These are phyloP conservation scores for Skeletonema menzelii DNA, from an alignment of 108 stramenopile species.

Conservation along the genomic window DNA sequence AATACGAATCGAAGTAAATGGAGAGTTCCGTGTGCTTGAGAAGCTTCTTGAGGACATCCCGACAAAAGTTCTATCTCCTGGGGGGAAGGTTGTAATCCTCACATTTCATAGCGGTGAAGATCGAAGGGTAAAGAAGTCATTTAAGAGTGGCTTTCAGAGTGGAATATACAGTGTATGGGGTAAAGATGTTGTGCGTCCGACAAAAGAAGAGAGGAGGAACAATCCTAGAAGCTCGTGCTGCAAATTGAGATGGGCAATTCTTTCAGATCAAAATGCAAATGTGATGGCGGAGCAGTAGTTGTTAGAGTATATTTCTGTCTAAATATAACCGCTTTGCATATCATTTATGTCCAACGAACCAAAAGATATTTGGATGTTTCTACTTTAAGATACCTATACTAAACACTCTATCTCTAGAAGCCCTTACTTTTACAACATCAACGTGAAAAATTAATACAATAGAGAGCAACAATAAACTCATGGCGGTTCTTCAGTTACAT, in stretches of 20 bases:
- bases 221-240: constrained; percentile 12
- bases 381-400: neutral
- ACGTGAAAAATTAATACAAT: neutral
- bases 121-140: constrained; percentile 37
- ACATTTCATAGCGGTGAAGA: constrained; percentile 55
- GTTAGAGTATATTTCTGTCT: no score
- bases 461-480: neutral
- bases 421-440: neutral
- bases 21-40: constrained; percentile 35
- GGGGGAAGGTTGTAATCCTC: constrained; percentile 38
- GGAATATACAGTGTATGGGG: constrained; percentile 14
- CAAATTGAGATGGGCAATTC: constrained; percentile 19
- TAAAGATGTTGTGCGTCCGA: constrained; percentile 16
- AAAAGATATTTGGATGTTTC: neutral
- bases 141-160: constrained; percentile 18
- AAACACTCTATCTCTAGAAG: neutral
- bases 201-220: constrained; percentile 9
- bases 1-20: constrained; percentile 49
- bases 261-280: neutral
- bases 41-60: constrained; percentile 15
- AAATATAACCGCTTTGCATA: no score
- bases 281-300: no score
- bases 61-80: constrained; percentile 11
- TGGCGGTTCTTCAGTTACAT: neutral
- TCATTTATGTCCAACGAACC: no score